Percentiles rank a stretch among this genome's conserved stretches.
Evolutionary conservation across 352 stramenopile genomes (phyloP).

Genomic region (Globisporangium barbulae): DNA sequence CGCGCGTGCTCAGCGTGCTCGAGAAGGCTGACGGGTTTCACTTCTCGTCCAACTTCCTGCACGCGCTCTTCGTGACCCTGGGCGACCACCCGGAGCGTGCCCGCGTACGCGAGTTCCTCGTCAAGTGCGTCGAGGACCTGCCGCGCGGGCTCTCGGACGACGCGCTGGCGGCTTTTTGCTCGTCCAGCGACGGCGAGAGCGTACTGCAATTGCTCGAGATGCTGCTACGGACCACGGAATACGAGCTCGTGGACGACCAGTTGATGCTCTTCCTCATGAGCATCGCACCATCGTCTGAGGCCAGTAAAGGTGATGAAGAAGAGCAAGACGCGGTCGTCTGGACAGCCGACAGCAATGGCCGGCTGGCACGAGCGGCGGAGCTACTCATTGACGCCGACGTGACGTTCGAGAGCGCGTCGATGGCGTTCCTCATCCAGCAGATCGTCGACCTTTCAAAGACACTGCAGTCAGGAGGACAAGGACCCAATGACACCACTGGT

Average conservation of each 20-base stretch:
- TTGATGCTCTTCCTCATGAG: conserved; percentile 63
- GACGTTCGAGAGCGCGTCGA: conserved; percentile 30
- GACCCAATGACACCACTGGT: conserved; percentile 14
- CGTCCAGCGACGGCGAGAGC: conserved; percentile 28
- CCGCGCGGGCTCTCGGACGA: conserved; percentile 37
- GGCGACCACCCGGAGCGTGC: conserved; percentile 25
- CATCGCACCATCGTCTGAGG: conserved; percentile 17
- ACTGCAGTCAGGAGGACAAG: background rate
- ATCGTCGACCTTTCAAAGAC: conserved; percentile 37
- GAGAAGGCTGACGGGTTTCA: conserved; percentile 27
- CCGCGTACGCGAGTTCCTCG: conserved; percentile 43
- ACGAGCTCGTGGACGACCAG: conserved; percentile 47
- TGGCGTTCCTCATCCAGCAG: conserved; percentile 51
- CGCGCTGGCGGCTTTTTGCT: conserved; percentile 56
- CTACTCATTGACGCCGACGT: conserved; percentile 21
- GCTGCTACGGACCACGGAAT: conserved; percentile 25
- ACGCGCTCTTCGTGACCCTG: conserved; percentile 48
- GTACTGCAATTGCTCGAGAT: conserved; percentile 37
- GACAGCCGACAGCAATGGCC: conserved; percentile 1
- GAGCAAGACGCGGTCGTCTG: background rate
- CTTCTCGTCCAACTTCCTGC: conserved; percentile 45
- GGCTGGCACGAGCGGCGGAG: background rate
- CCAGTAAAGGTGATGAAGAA: background rate
- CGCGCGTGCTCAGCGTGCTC: conserved; percentile 33
- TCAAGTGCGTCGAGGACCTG: conserved; percentile 36